Evolutionary conservation across 2,329 filamentous ascomycete genomes (phyloP).

Genomic region (Orbilia javanica): DNA sequence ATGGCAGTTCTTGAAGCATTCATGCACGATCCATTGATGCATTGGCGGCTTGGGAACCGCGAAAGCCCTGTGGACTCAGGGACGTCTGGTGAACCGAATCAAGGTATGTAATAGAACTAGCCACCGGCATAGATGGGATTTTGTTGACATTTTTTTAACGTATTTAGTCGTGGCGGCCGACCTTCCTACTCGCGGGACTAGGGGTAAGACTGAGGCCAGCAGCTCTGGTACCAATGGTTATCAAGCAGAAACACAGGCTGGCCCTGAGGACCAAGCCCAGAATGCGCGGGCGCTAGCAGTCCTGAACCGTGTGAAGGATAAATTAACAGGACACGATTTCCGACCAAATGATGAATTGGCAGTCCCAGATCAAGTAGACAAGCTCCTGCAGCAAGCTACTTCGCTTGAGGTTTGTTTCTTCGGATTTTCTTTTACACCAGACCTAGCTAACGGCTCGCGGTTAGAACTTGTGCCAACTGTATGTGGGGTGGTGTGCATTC

Average conservation of each 20-base stretch:
- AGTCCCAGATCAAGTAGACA: slow-evolving; percentile 89
- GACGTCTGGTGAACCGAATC: slow-evolving; percentile 29
- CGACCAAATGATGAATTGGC: slow-evolving; percentile 85
- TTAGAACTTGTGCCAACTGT: slow-evolving; percentile 54
- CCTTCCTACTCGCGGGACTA: slow-evolving; percentile 6
- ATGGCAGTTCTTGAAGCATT: slow-evolving; percentile 99
- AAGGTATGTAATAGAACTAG: slow-evolving; percentile 1
- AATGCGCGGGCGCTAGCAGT: slow-evolving; percentile 95
- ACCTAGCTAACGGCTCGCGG: slow-evolving; percentile 12
- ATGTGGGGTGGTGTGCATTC: slow-evolving; percentile 57
- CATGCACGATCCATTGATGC: slow-evolving; percentile 98
- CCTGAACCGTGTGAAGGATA: slow-evolving; percentile 90
- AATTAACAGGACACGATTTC: slow-evolving; percentile 93
- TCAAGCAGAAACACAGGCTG: slow-evolving; percentile 26
- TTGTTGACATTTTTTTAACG: not conserved
- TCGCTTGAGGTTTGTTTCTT: slow-evolving; percentile 76
- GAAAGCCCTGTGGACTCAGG: slow-evolving; percentile 60
- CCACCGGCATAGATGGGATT: not conserved
- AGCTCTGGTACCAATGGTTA: slow-evolving; percentile 19
- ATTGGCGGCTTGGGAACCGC: slow-evolving; percentile 79
- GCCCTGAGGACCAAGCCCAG: slow-evolving; percentile 64
- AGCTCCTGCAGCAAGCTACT: slow-evolving; percentile 92
- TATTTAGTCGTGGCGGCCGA: slow-evolving; percentile 11
- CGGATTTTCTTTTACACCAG: not conserved
- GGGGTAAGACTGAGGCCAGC: slow-evolving; percentile 32